These are phyloP conservation scores for Onygenales sp. DNA, from an alignment of 2,329 filamentous ascomycete genomes.

Conservation along the genomic window DNA sequence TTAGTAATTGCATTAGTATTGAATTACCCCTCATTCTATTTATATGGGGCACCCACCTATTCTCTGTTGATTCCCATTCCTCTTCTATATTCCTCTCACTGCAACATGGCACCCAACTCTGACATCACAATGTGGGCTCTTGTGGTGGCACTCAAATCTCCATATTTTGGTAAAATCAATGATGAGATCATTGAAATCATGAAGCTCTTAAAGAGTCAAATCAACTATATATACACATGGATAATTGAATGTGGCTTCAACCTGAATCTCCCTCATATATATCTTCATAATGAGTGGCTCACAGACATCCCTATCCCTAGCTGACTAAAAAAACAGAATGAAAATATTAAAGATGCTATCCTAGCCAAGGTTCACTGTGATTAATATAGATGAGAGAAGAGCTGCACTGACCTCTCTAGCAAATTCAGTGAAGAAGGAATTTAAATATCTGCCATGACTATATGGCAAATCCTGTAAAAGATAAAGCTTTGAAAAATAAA, in stretches of 20 bases:
- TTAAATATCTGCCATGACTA: slow-evolving; percentile 2
- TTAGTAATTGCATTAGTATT: background rate
- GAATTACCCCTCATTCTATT: background rate
- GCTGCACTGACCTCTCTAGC: background rate
- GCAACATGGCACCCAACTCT: background rate
- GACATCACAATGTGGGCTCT: background rate
- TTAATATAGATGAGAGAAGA: slow-evolving; percentile 9
- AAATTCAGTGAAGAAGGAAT: slow-evolving; percentile 8
- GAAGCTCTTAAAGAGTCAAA: background rate
- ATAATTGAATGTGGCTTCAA: slow-evolving; percentile 6
- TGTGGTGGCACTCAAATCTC: background rate
- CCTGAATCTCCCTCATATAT: slow-evolving; percentile 1
- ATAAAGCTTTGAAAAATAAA: slow-evolving; percentile 8
- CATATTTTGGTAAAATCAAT: background rate
- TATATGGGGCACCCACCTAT: background rate
- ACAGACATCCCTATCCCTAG: background rate
- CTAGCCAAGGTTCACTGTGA: slow-evolving; percentile 3
- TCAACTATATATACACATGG: background rate
- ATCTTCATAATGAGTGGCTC: slow-evolving; percentile 8
- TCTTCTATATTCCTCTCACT: background rate
- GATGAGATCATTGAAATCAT: background rate
- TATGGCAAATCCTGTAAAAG: slow-evolving; percentile 6
- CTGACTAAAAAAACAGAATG: no score
- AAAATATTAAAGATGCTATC: background rate
- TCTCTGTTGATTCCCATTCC: background rate